Percentiles rank a stretch among this genome's conserved stretches.
Evolutionary conservation across 148 eudicot genomes (phyloP).

Genomic region (Euryodendron excelsum): DNA sequence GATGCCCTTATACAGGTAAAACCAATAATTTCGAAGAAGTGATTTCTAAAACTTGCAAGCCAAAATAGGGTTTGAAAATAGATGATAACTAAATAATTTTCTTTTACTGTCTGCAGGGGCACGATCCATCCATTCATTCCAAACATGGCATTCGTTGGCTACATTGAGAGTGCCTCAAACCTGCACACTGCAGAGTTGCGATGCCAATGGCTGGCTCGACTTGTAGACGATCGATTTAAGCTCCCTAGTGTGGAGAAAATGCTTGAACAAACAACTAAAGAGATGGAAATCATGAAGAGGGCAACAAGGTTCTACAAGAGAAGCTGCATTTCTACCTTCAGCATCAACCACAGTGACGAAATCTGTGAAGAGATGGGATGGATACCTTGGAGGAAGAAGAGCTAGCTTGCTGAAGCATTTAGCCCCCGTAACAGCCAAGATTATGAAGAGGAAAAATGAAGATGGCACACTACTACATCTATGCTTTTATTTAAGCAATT

Average conservation of each 20-base stretch:
- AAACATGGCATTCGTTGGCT: conserved; percentile 91
- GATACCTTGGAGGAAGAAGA: conserved; percentile 78
- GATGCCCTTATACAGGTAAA: conserved; percentile 79
- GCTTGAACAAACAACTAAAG: conserved; percentile 55
- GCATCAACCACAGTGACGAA: conserved; percentile 80
- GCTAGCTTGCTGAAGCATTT: conserved; percentile 73
- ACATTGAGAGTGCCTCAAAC: conserved; percentile 71
- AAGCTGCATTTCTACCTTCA: conserved; percentile 85
- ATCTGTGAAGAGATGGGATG: conserved; percentile 90
- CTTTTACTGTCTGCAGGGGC: conserved; percentile 41
- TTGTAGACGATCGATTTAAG: conserved; percentile 52
- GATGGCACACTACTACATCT: background rate
- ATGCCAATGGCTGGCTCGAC: conserved; percentile 74
- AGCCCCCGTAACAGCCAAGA: conserved; percentile 87
- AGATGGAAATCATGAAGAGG: conserved; percentile 79
- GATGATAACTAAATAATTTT: background rate
- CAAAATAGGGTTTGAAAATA: background rate
- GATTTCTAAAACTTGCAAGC: too few relatives aligned
- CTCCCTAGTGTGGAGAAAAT: conserved; percentile 70
- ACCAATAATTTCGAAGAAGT: background rate
- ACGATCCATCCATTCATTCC: conserved; percentile 90
- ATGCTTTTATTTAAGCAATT: background rate
- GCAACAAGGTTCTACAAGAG: conserved; percentile 81
- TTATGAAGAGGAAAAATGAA: conserved; percentile 34
- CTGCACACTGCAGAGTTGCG: conserved; percentile 63